Evolutionary conservation across 1,284 basidiomycete species (phyloP), one percentile per base, ranked within the genome.

Genomic region (Heterobasidion irregulare): DNA sequence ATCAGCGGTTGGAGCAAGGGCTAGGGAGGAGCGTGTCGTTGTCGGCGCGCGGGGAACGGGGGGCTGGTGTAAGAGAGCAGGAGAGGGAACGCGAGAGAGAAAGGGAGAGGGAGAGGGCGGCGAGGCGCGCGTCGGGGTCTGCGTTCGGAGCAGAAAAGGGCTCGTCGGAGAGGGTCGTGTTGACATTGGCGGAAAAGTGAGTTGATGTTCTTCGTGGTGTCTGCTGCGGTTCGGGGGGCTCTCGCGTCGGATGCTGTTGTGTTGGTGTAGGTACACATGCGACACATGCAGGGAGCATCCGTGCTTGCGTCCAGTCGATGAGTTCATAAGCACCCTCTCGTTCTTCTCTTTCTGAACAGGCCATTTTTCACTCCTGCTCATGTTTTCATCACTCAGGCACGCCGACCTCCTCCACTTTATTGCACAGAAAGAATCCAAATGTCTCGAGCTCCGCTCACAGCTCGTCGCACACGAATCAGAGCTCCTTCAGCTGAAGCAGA

Each of bases 341-440:
- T 53, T 26, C 4, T 26, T 26, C 26, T 44, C 43, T 8, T 48
- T 44, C 16, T 6, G 51, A 26, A 26, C 43, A 26, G 34, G 32
- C 18, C 26, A 32, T 8, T 35, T 32, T 59, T 34, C n/a, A 36
- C 18, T 13, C 18, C 18, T 15, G 16, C 32, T 18, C 26, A 13
- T 16, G 38, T 45, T 38, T 53, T 35, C 50, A 26, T 26, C 4
- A 6, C 13, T 16, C 50, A 91, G 89, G 64, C 86, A 92, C 63
- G 80, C 84, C 15, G 89, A 90, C 57, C 72, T 91, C 4, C 70
- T 91, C 16, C 83, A 79, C 34, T 86, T 84, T 61, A 91, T 92
- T 55, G 89, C 89, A 0, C 87, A 90, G 69, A 91, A 91, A 61
- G 89, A 92, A 65, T 80, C 86, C 0, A 86, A 83, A 67, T 90